Percentiles rank a stretch among this genome's conserved stretches.
Conservation (phyloP, 805 yeast genomes). For the Starmerella ratchasimensis region DNA sequence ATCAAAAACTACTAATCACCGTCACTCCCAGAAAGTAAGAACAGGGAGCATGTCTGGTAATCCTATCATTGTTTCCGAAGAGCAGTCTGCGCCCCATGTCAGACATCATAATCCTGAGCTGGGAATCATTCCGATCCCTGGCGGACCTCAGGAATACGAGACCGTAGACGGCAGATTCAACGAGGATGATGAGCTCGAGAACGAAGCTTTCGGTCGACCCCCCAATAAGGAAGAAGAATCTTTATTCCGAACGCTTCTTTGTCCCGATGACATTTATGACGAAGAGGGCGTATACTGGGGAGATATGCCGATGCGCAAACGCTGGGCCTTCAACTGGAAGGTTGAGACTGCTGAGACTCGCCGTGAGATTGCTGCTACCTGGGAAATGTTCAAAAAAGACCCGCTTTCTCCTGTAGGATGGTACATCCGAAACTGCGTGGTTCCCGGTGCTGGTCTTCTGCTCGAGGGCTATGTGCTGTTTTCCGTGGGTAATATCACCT, state of each 20-base stretch:
- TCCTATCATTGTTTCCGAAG: neutral
- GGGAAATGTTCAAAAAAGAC: slow-evolving; percentile 24
- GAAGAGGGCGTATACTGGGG: slow-evolving; percentile 30
- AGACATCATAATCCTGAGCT: slow-evolving; percentile 26
- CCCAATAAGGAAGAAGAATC: slow-evolving; percentile 25
- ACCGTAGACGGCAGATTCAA: slow-evolving; percentile 26
- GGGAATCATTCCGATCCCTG: slow-evolving; percentile 28
- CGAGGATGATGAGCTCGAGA: slow-evolving; percentile 15
- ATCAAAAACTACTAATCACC: no score
- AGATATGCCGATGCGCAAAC: slow-evolving; percentile 25
- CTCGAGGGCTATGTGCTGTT: slow-evolving; percentile 30
- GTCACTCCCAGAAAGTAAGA: neutral
- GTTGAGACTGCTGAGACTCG: slow-evolving; percentile 23
- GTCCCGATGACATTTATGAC: slow-evolving; percentile 26
- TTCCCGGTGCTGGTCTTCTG: slow-evolving; percentile 30
- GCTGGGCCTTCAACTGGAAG: slow-evolving; percentile 20
- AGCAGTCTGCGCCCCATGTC: neutral
- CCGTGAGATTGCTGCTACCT: slow-evolving; percentile 20
- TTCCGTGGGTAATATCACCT: slow-evolving; percentile 27
- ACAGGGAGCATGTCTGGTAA: neutral
- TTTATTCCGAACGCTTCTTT: slow-evolving; percentile 24
- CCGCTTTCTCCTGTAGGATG: slow-evolving; percentile 27
- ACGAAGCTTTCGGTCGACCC: slow-evolving; percentile 18
- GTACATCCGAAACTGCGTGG: slow-evolving; percentile 27
- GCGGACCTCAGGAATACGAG: slow-evolving; percentile 30